These are phyloP conservation scores for Naumovozyma dairenensis DNA, from an alignment of 805 yeast species.

Conservation along the genomic window DNA sequence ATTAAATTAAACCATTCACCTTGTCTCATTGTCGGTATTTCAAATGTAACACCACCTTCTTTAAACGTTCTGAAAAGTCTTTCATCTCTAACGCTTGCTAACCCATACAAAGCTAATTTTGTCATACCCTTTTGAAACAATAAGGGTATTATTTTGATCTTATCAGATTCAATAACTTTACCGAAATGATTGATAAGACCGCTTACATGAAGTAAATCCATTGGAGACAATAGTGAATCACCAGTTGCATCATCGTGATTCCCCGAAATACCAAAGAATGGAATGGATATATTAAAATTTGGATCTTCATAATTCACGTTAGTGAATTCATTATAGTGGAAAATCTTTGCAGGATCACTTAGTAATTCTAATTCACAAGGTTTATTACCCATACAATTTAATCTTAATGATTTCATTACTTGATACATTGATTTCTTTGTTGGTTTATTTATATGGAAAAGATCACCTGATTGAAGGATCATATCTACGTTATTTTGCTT, in stretches of 20 bases:
- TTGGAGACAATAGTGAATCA: constrained; percentile 66
- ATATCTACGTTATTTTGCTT: constrained; percentile 66
- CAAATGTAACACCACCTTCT: constrained; percentile 69
- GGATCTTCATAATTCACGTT: constrained; percentile 85
- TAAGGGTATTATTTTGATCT: constrained; percentile 64
- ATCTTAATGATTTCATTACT: constrained; percentile 62
- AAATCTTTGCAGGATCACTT: constrained; percentile 61
- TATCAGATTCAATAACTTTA: constrained; percentile 62
- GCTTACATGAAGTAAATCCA: constrained; percentile 71
- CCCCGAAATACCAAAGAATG: constrained; percentile 87
- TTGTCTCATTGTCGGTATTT: constrained; percentile 49
- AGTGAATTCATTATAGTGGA: constrained; percentile 50
- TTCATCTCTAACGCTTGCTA: constrained; percentile 85
- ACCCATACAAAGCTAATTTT: constrained; percentile 75
- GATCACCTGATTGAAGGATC: constrained; percentile 86
- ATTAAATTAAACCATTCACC: constrained; percentile 76
- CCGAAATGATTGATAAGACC: constrained; percentile 91
- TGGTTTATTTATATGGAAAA: constrained; percentile 87
- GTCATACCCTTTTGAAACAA: constrained; percentile 76
- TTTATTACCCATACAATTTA: constrained; percentile 70
- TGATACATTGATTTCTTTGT: constrained; percentile 77
- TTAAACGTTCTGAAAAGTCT: constrained; percentile 72
- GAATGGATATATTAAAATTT: constrained; percentile 77
- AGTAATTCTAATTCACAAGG: constrained; percentile 80
- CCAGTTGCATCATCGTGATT: constrained; percentile 97